Base-by-base conservation (phyloP, 352 stramenopile genomes). In the Phytophthora europaea region DNA sequence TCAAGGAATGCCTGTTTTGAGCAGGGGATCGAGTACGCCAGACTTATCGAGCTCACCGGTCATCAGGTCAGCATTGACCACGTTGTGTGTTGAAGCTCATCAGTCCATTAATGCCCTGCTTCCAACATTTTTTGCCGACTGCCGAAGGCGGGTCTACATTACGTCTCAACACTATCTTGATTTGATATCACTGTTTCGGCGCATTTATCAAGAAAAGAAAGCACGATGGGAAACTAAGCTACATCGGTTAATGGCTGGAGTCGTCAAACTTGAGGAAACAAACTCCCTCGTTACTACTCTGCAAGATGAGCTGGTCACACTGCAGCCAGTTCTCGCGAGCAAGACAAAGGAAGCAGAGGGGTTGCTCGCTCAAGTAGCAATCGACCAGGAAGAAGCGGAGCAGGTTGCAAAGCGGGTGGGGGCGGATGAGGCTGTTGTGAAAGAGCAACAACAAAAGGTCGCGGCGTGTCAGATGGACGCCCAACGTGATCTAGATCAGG, bases 81-180 rank as follows among this genome's bases (percentile, higher is more conserved):
- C 72, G 22, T 45, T 92, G 31, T 94, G 84, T 54, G 86, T 88
- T 18, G 80, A 91, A 51, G 72, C 82, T 0, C 88, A 95, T 55
- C 71, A 88, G 34, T 85, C 74, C 0, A 70, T 80, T 1, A 62
- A 67, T 16, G 16, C 26, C 1, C 4, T 73, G n/a, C 63, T 79
- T 6, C 47, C 55, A 9, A 59, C 70, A 4, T 93, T 92, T 62
- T 65, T 88, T 8, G 28, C 55, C 2, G 45, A 75, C 12, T 80
- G 53, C 34, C 75, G 82, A 47, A 70, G 89, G 0, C 76, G 78
- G 7, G 80, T 91, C 15, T 89, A 87, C 59, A 70, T 93, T 20
- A 95, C 88, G 7, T 95, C 93, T 22, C 88, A 95, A 43, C 89
- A 97, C 53, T 98, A 97, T 59, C 78, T 99, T 15, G 94, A 98